Evolutionary conservation across 2,329 filamentous ascomycete genomes (phyloP), one percentile per base, ranked within the genome.

Genomic region (Cytospora mali): DNA sequence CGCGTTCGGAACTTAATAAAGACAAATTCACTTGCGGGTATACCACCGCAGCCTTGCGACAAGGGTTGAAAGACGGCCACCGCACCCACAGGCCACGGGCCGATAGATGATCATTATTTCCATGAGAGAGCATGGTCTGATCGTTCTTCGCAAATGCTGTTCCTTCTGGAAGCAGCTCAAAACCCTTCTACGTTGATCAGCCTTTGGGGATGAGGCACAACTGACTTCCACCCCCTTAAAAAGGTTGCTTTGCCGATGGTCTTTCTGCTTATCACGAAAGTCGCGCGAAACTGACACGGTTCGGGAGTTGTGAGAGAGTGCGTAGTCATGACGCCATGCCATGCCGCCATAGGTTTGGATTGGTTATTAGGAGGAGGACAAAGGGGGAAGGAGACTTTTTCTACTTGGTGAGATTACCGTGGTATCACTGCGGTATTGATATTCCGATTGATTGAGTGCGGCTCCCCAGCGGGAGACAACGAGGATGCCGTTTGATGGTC

Each of bases 381-480:
- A 31, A 55, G 49, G 59, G 42, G 13, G 27, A 31, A n/a, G 5
- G 9, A 31, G 27, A 52, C 23, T 53, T 55, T 62, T 35, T 31
- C 53, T 18, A 53, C 61, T 18, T 61, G 33, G 35, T 39, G 16
- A 39, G 6, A 39, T 39, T n/a, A 39, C 16, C 35, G n/a, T 18
- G 9, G 35, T 18, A n/a, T 55, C 55, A 49, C 49, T 13, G 49
- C 21, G 18, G 23, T 50, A 49, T 28, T 21, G 35, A 35, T 27
- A 21, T 27, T 54, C 23, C 55, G 61, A 59, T 51, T 55, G 61
- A 63, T 63, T 59, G 57, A 48, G 48, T 46, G 25, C 56, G 31
- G 50, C 49, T 49, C 27, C 25, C n/a, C n/a, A 58, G 42, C 21
- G 42, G 25, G 55, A 51, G n/a, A 54, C 42, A n/a, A 50, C 50